Evolutionary conservation across 345 rosid species (phyloP), one percentile per base, ranked within the genome.

Genomic region (Eucalyptus erythrocorys): DNA sequence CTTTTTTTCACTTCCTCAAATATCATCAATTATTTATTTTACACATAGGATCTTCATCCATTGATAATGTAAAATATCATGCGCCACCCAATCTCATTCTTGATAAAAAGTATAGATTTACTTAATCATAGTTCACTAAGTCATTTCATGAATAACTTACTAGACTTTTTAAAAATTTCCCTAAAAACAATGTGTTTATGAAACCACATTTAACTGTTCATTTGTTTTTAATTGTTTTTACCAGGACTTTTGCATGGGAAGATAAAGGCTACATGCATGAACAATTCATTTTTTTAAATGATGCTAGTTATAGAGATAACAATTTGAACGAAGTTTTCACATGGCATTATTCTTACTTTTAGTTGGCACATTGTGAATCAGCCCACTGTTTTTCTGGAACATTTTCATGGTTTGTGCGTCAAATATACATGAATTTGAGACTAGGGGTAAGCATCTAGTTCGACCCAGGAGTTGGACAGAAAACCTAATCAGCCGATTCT

Each of bases 391-490:
- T 55, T 10, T 55, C 30, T 55, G 61, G 61, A 55, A 55, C 61
- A 55, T 55, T 24, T 55, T 55, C 61, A 55, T 24, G 61, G 61
- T 55, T 24, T 24, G 61, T 55, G 30, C 61, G 13, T 55, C 30
- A 55, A 55, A 55, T 55, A 10, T 55, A 55, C 61, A 55, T 10
- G 13, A 55, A 55, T 55, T 24, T 55, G 30, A 24, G 30, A 55
- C 30, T 55, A 55, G 30, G 27, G 13, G 13, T 55, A 55, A 55
- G 61, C 30, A 55, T 24, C 30, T 24, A 8, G 61, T 55, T 55
- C 13, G 10, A 55, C 30, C 61, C 1, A 4, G 3, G 30, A 55
- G 24, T 24, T 0, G 6, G 27, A 55, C 30, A 9, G 1, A 55
- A 55, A 55, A 22, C 5, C 27, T 55, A 24, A 22, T 55, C 61